A percentile compares a stretch with the other conserved stretches of the same genome.
Conservation (phyloP, 805 yeast species). For the Saccharomycopsis synnaedendra region DNA sequence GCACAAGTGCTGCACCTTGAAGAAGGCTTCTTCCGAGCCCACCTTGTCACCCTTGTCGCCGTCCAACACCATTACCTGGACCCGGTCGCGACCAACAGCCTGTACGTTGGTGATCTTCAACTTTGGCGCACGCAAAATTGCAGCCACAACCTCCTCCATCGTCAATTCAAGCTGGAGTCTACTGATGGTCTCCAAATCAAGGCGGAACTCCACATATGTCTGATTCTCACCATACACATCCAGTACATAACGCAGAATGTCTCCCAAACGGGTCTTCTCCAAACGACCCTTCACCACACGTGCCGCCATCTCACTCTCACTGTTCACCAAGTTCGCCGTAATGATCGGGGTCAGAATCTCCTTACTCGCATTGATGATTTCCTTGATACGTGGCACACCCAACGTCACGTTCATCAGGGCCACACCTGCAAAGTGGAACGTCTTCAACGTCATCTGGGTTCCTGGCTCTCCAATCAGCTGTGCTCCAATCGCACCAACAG, state of each 20-base stretch:
- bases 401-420: conserved; percentile 98
- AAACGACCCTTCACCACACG: conserved; percentile 96
- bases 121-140: conserved; percentile 78
- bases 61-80: conserved; percentile 49
- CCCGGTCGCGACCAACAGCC: conserved; percentile 50
- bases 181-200: conserved; percentile 79
- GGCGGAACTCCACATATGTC: conserved; percentile 69
- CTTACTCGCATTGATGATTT: conserved; percentile 94
- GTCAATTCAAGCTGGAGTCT: conserved; percentile 81
- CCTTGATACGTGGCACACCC: conserved; percentile 99
- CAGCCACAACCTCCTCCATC: conserved; percentile 75
- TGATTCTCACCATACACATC: conserved; percentile 80
- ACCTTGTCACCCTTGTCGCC: conserved; percentile 22
- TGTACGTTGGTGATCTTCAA: conserved; percentile 75
- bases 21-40: conserved; percentile 30
- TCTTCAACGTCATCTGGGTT: conserved; percentile 93
- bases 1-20: conserved; percentile 81
- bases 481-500: conserved; percentile 99
- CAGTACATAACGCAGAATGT: conserved; percentile 81
- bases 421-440: conserved; percentile 99
- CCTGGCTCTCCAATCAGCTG: conserved; percentile 99
- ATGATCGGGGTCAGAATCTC: conserved; percentile 93
- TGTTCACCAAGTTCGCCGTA: conserved; percentile 86
- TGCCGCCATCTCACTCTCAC: conserved; percentile 93
- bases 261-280: conserved; percentile 81